These are phyloP conservation scores for Dalechampia spathulata DNA, from an alignment of 441 rosid species.

Conservation along the genomic window DNA sequence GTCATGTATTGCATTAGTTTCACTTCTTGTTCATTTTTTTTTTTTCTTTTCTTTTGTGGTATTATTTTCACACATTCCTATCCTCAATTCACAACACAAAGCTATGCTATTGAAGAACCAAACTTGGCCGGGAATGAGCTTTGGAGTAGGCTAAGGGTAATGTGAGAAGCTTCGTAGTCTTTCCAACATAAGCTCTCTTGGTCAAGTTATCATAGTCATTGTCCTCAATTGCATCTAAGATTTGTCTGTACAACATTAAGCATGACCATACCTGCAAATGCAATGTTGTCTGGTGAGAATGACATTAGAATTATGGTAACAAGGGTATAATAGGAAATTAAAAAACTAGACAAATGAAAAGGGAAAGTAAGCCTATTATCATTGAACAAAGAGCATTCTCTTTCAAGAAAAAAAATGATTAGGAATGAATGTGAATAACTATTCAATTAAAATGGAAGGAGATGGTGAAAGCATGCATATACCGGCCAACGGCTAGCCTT, in stretches of 20 bases:
- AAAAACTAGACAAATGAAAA: too few relatives aligned
- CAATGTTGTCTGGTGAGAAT: neutral
- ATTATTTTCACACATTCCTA: too few relatives aligned
- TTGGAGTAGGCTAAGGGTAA: slow-evolving; percentile 38
- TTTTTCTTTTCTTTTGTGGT: too few relatives aligned
- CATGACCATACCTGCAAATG: slow-evolving; percentile 52
- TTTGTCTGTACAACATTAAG: slow-evolving; percentile 33
- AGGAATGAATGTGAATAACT: too few relatives aligned
- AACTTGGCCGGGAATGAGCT: slow-evolving; percentile 21
- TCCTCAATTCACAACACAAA: too few relatives aligned
- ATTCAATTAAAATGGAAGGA: neutral
- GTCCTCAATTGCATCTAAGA: slow-evolving; percentile 46
- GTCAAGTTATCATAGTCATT: slow-evolving; percentile 49
- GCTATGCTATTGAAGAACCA: slow-evolving; percentile 3
- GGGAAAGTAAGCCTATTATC: too few relatives aligned
- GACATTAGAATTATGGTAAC: too few relatives aligned
- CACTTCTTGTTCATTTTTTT: neutral
- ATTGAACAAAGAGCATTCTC: too few relatives aligned
- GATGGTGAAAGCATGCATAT: neutral
- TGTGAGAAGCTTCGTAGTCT: slow-evolving; percentile 34
- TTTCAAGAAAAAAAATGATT: too few relatives aligned
- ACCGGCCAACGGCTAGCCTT: slow-evolving; percentile 63
- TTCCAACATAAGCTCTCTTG: slow-evolving; percentile 45
- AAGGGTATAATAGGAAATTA: too few relatives aligned
- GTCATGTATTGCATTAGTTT: too few relatives aligned